Conservation (phyloP, 352 stramenopile species). For the Phytophthora pini region DNA sequence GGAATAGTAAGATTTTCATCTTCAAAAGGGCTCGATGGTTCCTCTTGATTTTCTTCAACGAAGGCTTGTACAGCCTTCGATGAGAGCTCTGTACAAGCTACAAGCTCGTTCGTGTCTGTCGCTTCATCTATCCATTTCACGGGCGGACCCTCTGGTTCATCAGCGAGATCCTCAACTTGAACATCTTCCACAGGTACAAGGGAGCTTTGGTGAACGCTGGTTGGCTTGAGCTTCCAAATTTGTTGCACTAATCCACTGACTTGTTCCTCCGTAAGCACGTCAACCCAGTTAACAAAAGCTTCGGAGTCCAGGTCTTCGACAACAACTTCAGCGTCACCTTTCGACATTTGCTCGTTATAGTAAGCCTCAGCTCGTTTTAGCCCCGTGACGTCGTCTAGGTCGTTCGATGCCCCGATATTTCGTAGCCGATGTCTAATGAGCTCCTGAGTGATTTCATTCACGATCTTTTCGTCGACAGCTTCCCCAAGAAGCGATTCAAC, state of each 20-base stretch:
- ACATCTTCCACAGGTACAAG: background rate
- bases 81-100: constrained; percentile 8
- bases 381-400: constrained; percentile 38
- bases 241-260: constrained; percentile 48
- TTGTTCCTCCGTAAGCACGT: constrained; percentile 59
- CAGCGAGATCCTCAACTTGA: constrained; percentile 6
- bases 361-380: constrained; percentile 46
- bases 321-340: background rate
- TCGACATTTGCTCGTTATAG: constrained; percentile 31
- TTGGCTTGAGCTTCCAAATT: constrained; percentile 44
- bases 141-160: background rate
- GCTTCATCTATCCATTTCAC: constrained; percentile 28
- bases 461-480: constrained; percentile 36
- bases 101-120: constrained; percentile 41
- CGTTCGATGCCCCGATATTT: background rate
- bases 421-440: constrained; percentile 40
- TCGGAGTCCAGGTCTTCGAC: constrained; percentile 20
- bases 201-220: background rate
- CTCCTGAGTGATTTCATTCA: constrained; percentile 46
- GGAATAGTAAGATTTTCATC: background rate
- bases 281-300: constrained; percentile 33
- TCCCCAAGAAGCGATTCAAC: constrained; percentile 44
- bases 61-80: constrained; percentile 41
- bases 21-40: background rate
- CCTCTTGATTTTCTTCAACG: constrained; percentile 7